phyloP scores from a whole-genome alignment of 2,329 filamentous ascomycete species.

The Cadophora sp. region DNA sequence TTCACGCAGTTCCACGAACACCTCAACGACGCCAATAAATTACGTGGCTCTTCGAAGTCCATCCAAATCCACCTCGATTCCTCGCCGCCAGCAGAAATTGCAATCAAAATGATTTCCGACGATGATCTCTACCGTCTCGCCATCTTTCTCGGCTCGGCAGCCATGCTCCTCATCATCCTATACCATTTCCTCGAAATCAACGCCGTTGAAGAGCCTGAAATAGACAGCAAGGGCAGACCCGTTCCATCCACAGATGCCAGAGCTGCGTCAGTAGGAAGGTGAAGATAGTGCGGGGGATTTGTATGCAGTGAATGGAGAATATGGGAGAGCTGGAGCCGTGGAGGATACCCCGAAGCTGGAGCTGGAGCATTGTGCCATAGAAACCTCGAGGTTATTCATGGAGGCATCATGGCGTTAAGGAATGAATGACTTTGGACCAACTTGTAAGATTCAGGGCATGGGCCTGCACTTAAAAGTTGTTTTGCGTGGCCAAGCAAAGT shows the following conservation, averaged over 20 bases:
- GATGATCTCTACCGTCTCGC: conserved; percentile 88
- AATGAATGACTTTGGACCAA: conserved; percentile 1
- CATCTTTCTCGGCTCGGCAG: conserved; percentile 86
- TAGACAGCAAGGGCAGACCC: conserved; percentile 32
- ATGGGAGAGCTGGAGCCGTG: not conserved
- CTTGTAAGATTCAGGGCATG: not conserved
- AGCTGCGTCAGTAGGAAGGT: conserved; percentile 31
- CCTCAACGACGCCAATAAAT: conserved; percentile 17
- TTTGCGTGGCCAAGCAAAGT: not conserved
- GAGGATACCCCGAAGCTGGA: not conserved
- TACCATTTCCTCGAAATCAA: conserved; percentile 99
- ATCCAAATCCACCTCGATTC: not conserved
- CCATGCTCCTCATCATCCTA: conserved; percentile 91
- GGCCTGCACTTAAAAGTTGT: not conserved
- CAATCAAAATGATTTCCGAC: conserved; percentile 88
- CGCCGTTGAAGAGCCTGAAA: conserved; percentile 60
- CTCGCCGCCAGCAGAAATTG: not conserved
- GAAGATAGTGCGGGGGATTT: not conserved
- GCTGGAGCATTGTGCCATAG: not conserved
- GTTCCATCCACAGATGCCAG: conserved; percentile 32
- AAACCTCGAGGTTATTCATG: not conserved
- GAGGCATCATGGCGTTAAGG: conserved; percentile 12
- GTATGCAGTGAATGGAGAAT: not conserved
- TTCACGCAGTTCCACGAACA: conserved; percentile 23
- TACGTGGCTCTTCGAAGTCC: conserved; percentile 29